Base-by-base conservation (phyloP, 1,139 yeast genomes). In the Yamadazyma trypodendri region DNA sequence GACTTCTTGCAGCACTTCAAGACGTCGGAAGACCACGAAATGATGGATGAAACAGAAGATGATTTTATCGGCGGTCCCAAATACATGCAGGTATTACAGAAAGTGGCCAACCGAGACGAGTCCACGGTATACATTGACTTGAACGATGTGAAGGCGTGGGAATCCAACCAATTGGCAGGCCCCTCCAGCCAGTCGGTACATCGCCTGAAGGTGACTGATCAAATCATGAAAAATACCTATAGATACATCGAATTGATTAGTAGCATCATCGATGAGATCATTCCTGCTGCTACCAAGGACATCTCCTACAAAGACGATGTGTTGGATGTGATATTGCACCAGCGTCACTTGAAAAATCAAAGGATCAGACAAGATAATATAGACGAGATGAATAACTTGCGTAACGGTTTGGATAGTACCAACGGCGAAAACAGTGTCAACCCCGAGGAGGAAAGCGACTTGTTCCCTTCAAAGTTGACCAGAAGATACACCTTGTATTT, bases 301-400 rank as follows among this genome's bases (percentile, higher is more conserved):
- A 71, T 90, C 37, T 68, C 82, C 34, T 87, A 85, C 60, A 81
- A 81, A 50, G 97, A 89, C 57, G 96, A 88, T 50, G 97, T 92
- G 9, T 68, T 94, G 51, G 98, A 94, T 56, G 95, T 92, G 41
- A 88, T 94, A 42, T 72, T 90, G 49, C 90, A 87, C 54, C 97
- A 92, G 65, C 77, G 99, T 58, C 80, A 77, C 52, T 75, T 86
- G 58, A 77, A 96, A 53, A 92, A 92, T 58, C 79, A 79, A 51
- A 75, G 90, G 44, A 69, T 82, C 32, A 79, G 79, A 46, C 82
- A 77, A 47, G 95, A 86, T 50, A 75, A 77, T 41, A 70, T 74
- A 37, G 81, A 77, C 33, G 85, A 80, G 42, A 55, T 56, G 42
- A 59, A 60, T 45, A 57, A 54, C 43, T 66, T 71, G 45, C 55